Evolutionary conservation across 768 basidiomycete genomes (phyloP), one percentile per base, ranked within the genome.

Genomic region (Coprinellus micaceus): DNA sequence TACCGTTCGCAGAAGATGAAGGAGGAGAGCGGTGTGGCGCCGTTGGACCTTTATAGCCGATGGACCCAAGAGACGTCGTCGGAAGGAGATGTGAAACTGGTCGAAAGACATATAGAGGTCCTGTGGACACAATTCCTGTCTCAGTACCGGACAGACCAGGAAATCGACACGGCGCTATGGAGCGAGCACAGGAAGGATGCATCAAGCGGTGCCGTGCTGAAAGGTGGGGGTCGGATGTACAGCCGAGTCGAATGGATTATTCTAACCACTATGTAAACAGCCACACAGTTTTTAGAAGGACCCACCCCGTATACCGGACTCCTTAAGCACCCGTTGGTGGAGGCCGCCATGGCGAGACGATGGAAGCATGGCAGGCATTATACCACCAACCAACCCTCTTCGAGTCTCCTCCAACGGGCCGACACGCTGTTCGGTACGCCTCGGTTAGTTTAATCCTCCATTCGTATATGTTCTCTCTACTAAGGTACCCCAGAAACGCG

Each of bases 121-220:
- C 53, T 76, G 2, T 83, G 81, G 81, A 60, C 63, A 4, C 54
- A 64, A 15, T 84, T 80, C 61, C 66, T 84, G 10, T 59, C 66
- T 15, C 72, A 70, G 19, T 72, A 74, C 51, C 74, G 75, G 17
- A 70, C 66, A 22, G 58, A 70, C 9, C 63, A 61, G 22, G 77
- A 83, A 52, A 69, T 85, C 17, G 73, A 81, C 49, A 70, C 72
- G 4, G 69, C 77, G 13, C 64, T 85, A 25, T 85, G 83, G 83
- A 68, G 70, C 4, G 55, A 64, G 10, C 82, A 82, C 56, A 70
- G 70, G 2, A 54, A 71, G 25, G 66, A 71, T 45, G 66, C 71
- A 13, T 63, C 59, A 21, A 61, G 60, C 7, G 3, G 44, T 3
- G 52, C 50, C 21, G 25, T 53, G 26, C 50, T 68, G 29, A 66